phyloP scores from a whole-genome alignment of 306 rosid species.

The Rosa chinensis region DNA sequence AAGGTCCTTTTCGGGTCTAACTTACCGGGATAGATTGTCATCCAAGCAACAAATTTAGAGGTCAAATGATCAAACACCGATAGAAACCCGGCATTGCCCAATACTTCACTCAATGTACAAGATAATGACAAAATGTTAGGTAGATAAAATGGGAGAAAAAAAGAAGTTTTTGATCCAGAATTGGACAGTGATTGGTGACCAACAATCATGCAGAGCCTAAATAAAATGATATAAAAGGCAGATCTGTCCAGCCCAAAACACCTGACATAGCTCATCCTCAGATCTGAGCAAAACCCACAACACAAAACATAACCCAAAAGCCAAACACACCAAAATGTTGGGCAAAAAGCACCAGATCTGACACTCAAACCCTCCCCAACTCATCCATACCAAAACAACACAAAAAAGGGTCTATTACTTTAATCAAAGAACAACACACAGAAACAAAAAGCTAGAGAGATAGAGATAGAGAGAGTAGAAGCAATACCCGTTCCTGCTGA shows the following conservation, averaged over 20 bases:
- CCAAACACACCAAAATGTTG: constrained; percentile 24
- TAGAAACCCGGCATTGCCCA: background rate
- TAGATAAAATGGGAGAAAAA: background rate
- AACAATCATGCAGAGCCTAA: constrained; percentile 5
- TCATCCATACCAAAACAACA: background rate
- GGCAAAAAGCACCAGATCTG: constrained; percentile 55
- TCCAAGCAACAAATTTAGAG: constrained; percentile 16
- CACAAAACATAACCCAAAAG: constrained; percentile 14
- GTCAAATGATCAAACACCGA: background rate
- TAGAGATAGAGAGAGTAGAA: constrained; percentile 26
- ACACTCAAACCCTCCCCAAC: constrained; percentile 23
- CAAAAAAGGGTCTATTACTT: background rate
- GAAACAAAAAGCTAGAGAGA: background rate
- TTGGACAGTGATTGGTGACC: constrained; percentile 8
- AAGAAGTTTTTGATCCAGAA: background rate
- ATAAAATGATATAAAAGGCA: background rate
- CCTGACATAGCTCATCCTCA: constrained; percentile 4
- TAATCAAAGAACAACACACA: background rate
- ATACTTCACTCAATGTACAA: background rate
- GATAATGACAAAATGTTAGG: constrained; percentile 14
- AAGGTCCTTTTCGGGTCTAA: background rate
- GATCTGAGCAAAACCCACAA: constrained; percentile 23
- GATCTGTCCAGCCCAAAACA: constrained; percentile 18
- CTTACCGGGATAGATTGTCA: constrained; percentile 5
- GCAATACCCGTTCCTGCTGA: constrained; percentile 78